Percentiles rank a stretch among this genome's conserved stretches.
These are phyloP conservation scores for Lepidium sativum DNA, from an alignment of 345 rosid genomes.

Conservation along the genomic window DNA sequence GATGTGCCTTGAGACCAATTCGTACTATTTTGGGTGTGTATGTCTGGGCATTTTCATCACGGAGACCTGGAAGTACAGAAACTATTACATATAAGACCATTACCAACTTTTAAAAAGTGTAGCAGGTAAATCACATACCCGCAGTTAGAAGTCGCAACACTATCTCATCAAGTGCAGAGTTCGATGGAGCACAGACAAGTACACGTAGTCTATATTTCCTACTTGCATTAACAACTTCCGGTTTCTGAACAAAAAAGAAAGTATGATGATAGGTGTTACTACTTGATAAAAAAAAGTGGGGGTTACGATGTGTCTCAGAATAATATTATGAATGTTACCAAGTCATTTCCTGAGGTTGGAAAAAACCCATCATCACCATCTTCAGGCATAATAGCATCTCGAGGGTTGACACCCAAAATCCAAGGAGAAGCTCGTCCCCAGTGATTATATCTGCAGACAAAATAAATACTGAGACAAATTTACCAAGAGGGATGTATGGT, in stretches of 20 bases:
- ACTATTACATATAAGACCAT: slow-evolving; percentile 7
- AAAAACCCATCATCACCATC: slow-evolving; percentile 90
- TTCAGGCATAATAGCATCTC: slow-evolving; percentile 73
- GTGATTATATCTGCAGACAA: slow-evolving; percentile 46
- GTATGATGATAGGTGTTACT: not conserved
- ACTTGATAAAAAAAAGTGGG: not conserved
- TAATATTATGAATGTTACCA: slow-evolving; percentile 43
- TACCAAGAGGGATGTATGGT: not conserved
- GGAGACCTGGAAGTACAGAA: slow-evolving; percentile 48
- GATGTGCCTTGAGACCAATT: slow-evolving; percentile 93
- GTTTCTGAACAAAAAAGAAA: slow-evolving; percentile 48
- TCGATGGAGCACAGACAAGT: slow-evolving; percentile 95
- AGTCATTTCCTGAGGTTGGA: slow-evolving; percentile 79
- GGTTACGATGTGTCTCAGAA: not conserved
- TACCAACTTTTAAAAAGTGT: not conserved
- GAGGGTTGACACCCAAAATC: slow-evolving; percentile 64
- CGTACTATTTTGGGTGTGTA: slow-evolving; percentile 88
- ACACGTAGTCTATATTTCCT: slow-evolving; percentile 71
- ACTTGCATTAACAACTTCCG: slow-evolving; percentile 67
- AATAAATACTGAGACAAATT: not conserved
- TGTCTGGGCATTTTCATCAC: slow-evolving; percentile 59
- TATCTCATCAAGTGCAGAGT: slow-evolving; percentile 98
- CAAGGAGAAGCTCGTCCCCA: slow-evolving; percentile 91
- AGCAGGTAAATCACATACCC: slow-evolving; percentile 37
- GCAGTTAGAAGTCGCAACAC: slow-evolving; percentile 68